Evolutionary conservation across 208 protist species (phyloP).

Genomic region (Blastocrithidia nonstop): DNA sequence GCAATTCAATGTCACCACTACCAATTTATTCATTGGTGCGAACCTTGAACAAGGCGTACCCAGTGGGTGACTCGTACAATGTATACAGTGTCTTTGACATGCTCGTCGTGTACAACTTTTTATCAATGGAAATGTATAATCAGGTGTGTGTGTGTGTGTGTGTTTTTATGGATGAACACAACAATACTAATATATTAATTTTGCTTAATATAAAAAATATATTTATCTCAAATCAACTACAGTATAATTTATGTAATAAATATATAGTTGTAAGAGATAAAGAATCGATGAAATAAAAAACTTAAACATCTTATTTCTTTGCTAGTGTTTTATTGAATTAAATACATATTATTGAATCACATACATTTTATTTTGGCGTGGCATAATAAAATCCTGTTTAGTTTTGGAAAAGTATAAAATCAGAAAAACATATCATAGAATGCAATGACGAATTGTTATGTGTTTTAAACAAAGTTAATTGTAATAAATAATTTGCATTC

Average conservation of each 20-base stretch:
- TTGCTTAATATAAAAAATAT: not conserved
- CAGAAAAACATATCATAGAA: no score
- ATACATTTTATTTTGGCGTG: no score
- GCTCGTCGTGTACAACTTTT: not conserved
- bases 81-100: constrained; percentile 86
- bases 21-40: constrained; percentile 91
- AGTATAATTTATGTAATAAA: no score
- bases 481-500: no score
- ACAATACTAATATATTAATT: not conserved
- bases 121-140: not conserved
- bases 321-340: no score
- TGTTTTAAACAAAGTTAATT: no score
- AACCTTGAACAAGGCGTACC: constrained; percentile 94
- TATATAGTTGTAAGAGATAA: not conserved
- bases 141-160: constrained; percentile 5
- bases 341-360: no score
- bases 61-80: constrained; percentile 94
- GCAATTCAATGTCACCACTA: constrained; percentile 65
- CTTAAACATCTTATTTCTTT: no score
- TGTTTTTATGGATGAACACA: constrained; percentile 2
- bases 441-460: no score
- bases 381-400: no score
- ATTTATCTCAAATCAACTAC: no score
- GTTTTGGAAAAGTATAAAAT: no score
- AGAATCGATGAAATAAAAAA: not conserved